phyloP scores from a whole-genome alignment of 441 rosid species.

The Omphalea diandra region DNA sequence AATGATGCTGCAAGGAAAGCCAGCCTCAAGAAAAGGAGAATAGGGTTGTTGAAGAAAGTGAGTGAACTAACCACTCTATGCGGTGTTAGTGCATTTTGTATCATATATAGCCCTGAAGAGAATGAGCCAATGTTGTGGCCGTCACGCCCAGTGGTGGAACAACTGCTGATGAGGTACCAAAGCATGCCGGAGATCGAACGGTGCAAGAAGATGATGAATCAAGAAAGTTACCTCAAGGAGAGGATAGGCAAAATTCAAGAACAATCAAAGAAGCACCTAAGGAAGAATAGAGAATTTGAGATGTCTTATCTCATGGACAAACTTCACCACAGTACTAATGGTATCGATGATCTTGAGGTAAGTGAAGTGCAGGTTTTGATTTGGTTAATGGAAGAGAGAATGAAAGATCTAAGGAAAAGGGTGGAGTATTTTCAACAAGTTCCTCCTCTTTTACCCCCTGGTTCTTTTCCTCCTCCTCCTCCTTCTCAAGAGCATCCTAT shows the following conservation, averaged over 20 bases:
- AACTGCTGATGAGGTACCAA: constrained; percentile 22
- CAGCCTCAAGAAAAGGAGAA: constrained; percentile 34
- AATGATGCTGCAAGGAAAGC: constrained; percentile 37
- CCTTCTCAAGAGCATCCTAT: background rate
- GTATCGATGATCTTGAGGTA: constrained; percentile 2
- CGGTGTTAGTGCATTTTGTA: constrained; percentile 32
- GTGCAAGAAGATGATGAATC: constrained; percentile 37
- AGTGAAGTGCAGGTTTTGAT: constrained; percentile 20
- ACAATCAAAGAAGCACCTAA: constrained; percentile 24
- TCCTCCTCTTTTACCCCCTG: constrained; percentile 18
- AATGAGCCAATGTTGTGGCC: constrained; percentile 42
- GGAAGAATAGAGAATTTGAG: constrained; percentile 34
- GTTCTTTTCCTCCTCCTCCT: constrained; percentile 8
- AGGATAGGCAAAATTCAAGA: constrained; percentile 34
- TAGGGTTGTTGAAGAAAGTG: constrained; percentile 36
- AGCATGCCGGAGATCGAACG: constrained; percentile 36
- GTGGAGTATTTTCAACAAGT: constrained; percentile 15
- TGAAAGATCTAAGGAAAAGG: constrained; percentile 27
- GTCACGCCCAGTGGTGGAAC: constrained; percentile 13
- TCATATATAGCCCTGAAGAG: constrained; percentile 43
- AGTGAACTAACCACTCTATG: constrained; percentile 40
- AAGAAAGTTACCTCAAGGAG: constrained; percentile 39
- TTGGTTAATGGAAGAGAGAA: constrained; percentile 31
- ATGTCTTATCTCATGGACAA: constrained; percentile 30
- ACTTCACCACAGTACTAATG: constrained; percentile 19